A percentile compares a stretch with the other conserved stretches of the same genome.
Evolutionary conservation across 345 rosid genomes (phyloP).

Genomic region (Camelina hispida): DNA sequence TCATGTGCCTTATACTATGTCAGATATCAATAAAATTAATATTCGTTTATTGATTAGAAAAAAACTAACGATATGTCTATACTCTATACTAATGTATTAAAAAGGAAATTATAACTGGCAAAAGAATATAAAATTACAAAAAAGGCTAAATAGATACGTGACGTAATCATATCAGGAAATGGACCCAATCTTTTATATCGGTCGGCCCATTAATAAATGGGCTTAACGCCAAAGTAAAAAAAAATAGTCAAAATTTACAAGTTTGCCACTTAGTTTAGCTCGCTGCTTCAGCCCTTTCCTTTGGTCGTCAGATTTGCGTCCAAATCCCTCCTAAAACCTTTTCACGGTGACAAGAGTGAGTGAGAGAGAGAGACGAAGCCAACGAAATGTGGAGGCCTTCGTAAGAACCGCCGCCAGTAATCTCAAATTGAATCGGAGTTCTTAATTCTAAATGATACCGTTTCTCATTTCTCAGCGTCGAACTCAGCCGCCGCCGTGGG

Average conservation of each 20-base stretch:
- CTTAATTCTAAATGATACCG: slow-evolving; percentile 11
- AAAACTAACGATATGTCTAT: too few relatives aligned
- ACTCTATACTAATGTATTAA: too few relatives aligned
- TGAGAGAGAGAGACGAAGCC: slow-evolving; percentile 2
- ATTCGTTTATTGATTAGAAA: too few relatives aligned
- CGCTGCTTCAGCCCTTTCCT: slow-evolving; percentile 7
- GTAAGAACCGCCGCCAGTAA: slow-evolving; percentile 32
- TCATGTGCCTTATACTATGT: too few relatives aligned
- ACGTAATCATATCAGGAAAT: neutral
- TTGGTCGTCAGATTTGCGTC: slow-evolving; percentile 33
- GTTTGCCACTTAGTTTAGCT: slow-evolving; percentile 12
- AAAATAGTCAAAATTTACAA: slow-evolving; percentile 19
- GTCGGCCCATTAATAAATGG: slow-evolving; percentile 6
- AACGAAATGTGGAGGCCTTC: slow-evolving; percentile 40
- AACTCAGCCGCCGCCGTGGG: slow-evolving; percentile 9
- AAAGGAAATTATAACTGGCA: too few relatives aligned
- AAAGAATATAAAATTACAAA: too few relatives aligned
- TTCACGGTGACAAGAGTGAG: slow-evolving; percentile 26
- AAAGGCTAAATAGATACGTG: neutral
- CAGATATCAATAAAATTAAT: too few relatives aligned
- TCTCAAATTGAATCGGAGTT: slow-evolving; percentile 22
- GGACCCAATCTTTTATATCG: neutral
- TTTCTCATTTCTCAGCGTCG: slow-evolving; percentile 33
- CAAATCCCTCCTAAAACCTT: slow-evolving; percentile 46
- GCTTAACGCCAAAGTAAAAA: neutral